phyloP scores from a whole-genome alignment of 2,329 filamentous ascomycete species.

The Trichoderma afroharzianum region DNA sequence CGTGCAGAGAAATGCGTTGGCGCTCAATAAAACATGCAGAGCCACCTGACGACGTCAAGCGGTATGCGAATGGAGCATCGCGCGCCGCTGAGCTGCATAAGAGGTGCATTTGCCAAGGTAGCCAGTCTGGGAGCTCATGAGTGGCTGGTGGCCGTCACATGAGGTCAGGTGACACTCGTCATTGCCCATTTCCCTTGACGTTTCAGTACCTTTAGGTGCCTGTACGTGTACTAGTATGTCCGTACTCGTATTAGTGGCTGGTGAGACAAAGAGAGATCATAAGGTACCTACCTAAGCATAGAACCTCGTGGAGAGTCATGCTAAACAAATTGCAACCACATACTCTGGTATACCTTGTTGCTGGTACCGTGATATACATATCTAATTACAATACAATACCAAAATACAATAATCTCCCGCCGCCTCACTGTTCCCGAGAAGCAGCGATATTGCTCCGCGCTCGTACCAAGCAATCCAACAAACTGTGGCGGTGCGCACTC shows the following conservation, averaged over 20 bases:
- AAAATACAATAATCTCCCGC: neutral
- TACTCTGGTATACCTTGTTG: neutral
- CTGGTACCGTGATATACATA: no score
- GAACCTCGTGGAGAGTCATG: neutral
- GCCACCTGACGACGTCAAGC: slow-evolving; percentile 20
- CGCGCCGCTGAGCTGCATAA: slow-evolving; percentile 15
- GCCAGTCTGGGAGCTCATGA: neutral
- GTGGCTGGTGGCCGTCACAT: slow-evolving; percentile 32
- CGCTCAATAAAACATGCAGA: slow-evolving; percentile 18
- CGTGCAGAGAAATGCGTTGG: slow-evolving; percentile 12
- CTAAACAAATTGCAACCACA: neutral
- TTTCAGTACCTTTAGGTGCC: neutral
- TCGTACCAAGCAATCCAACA: neutral
- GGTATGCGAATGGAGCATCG: slow-evolving; percentile 19
- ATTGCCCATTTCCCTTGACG: neutral
- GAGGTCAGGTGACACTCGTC: slow-evolving; percentile 24
- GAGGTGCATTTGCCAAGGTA: slow-evolving; percentile 7
- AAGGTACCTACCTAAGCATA: no score
- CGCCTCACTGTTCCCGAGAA: neutral
- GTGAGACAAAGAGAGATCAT: neutral
- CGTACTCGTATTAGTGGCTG: neutral
- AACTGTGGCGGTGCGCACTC: slow-evolving; percentile 11
- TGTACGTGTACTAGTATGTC: no score
- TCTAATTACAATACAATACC: neutral
- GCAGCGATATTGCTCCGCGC: neutral